phyloP scores from a whole-genome alignment of 1,284 basidiomycete species.

The Ustilago hordei region DNA sequence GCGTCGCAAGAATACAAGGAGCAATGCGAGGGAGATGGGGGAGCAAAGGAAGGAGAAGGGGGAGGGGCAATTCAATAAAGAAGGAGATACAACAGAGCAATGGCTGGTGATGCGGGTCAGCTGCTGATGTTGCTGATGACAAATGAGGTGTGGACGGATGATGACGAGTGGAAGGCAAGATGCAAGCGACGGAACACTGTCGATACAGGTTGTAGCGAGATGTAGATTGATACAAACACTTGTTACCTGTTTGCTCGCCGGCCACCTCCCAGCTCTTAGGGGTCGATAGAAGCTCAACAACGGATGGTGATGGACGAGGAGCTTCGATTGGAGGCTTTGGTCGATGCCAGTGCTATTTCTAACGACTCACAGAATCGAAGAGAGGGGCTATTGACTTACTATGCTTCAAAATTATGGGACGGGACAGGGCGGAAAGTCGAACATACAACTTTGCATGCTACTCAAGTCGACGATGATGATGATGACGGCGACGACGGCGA shows the following conservation, averaged over 20 bases:
- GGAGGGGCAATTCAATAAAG: not conserved
- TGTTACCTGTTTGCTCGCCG: no score
- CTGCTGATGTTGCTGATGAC: not conserved
- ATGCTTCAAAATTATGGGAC: not conserved
- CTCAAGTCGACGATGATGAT: not conserved
- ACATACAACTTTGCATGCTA: not conserved
- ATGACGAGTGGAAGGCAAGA: not conserved
- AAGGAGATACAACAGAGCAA: not conserved
- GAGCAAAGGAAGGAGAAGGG: not conserved
- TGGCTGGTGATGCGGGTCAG: not conserved
- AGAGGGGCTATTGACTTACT: not conserved
- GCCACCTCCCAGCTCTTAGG: not conserved
- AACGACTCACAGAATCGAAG: conserved; percentile 2
- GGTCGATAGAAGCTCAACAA: not conserved
- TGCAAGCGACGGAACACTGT: not conserved
- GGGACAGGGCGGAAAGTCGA: not conserved
- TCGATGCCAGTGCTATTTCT: not conserved
- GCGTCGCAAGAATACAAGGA: not conserved
- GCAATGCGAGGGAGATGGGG: not conserved
- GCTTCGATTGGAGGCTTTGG: not conserved
- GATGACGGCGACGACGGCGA: not conserved
- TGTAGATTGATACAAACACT: not conserved
- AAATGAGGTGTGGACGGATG: not conserved
- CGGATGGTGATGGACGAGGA: not conserved
- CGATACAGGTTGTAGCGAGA: not conserved